Evolutionary conservation across 805 yeast genomes (phyloP), one percentile per base, ranked within the genome.

Genomic region (Hanseniaspora clermontiae): DNA sequence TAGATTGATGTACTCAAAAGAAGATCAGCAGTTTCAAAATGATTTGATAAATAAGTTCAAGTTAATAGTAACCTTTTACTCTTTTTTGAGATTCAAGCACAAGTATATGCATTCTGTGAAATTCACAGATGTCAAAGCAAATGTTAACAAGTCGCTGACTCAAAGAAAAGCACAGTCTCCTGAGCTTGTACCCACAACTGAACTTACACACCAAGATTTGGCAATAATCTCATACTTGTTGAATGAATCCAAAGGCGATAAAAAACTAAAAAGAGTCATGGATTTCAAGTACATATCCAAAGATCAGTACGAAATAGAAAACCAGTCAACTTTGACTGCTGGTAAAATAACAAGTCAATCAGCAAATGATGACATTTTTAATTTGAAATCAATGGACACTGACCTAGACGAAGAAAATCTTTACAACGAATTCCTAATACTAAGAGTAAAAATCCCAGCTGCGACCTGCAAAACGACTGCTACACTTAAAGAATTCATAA

Each of bases 211-310:
- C 11, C 24, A 19, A 9, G 59, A 51, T 37, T n/a, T 50, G 14
- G 17, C 52, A 1, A 32, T 45, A 5, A 47, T 54, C 3, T 1
- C 49, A 15, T 48, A 40, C 31, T 34, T 54, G 17, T 17, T 54
- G 3, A 54, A 54, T 20, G 19, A 31, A 5, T 40, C 17, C 5
- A 38, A 29, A 5, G 46, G 39, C 27, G 52, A 47, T 15, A 75
- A 71, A 9, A 63, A 89, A 8, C 66, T 86, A 1, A 95, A 95
- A 0, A 71, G 77, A 31, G 91, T 85, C 50, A 78, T 86, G 12
- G 70, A 80, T 1, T 82, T 82, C 63, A 85, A 81, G 51, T 90
- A 86, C 65, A 81, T 84, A 46, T 96, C 90, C 66, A 88, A 84
- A 65, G 83, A 83, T 63, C 90, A 82, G 36, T 57, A 49, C 20